Percentiles rank a stretch among this genome's conserved stretches.
Evolutionary conservation across 306 rosid species (phyloP).

Genomic region (Cotoneaster glaucophyllus): DNA sequence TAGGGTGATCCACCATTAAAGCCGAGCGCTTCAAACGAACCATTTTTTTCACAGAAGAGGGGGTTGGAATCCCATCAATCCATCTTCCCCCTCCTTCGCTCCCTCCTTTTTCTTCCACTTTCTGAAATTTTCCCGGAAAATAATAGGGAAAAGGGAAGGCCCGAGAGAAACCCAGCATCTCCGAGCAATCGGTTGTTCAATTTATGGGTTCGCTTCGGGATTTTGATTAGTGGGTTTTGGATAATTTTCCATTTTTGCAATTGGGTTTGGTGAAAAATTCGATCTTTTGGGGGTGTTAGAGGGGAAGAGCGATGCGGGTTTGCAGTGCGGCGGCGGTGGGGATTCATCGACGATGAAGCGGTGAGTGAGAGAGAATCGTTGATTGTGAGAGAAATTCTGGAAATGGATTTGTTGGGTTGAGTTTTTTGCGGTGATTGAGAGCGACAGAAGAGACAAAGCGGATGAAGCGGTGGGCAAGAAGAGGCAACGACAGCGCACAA

Average conservation of each 20-base stretch:
- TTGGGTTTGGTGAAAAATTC: background rate
- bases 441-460: too few species aligned
- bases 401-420: too few species aligned
- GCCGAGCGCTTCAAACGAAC: too few species aligned
- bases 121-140: slow-evolving; percentile 5
- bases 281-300: background rate
- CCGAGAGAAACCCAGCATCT: slow-evolving; percentile 2
- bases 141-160: background rate
- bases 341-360: too few species aligned
- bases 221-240: background rate
- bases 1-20: too few species aligned
- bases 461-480: too few species aligned
- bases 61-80: slow-evolving; percentile 35
- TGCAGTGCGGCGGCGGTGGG: too few species aligned
- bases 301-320: slow-evolving; percentile 35
- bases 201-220: background rate
- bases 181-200: background rate
- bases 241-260: background rate
- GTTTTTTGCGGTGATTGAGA: too few species aligned
- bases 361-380: too few species aligned
- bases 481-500: too few species aligned
- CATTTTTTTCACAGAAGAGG: too few species aligned
- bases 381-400: too few species aligned
- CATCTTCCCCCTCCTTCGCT: slow-evolving; percentile 9
- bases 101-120: slow-evolving; percentile 20